Evolutionary conservation across 352 stramenopile species (phyloP).

Genomic region (Pythium guiyangense): DNA sequence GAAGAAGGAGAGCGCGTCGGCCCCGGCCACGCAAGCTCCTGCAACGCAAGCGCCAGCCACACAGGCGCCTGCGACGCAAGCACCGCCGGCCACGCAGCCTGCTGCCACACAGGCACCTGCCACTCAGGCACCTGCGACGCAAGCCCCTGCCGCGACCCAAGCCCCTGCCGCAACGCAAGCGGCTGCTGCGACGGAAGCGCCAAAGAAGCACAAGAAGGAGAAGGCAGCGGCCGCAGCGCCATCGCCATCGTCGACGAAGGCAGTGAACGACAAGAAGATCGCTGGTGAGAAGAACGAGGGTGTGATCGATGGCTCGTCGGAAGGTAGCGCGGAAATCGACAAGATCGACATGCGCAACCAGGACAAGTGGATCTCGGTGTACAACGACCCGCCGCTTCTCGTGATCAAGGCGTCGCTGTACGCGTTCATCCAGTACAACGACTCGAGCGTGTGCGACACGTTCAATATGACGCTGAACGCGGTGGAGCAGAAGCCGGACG

Average conservation of each 20-base stretch:
- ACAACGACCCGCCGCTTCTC: conserved; percentile 71
- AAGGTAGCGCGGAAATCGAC: conserved; percentile 77
- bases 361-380: conserved; percentile 77
- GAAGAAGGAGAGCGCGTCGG: conserved; percentile 25
- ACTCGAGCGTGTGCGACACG: conserved; percentile 72
- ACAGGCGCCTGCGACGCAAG: conserved; percentile 9
- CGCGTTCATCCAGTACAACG: conserved; percentile 84
- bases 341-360: conserved; percentile 78
- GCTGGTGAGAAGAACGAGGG: conserved; percentile 69
- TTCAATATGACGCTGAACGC: conserved; percentile 87
- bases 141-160: conserved; percentile 6
- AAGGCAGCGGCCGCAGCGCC: conserved; percentile 5
- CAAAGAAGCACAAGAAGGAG: conserved; percentile 34
- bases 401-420: conserved; percentile 85
- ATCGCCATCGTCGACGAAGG: conserved; percentile 6
- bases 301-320: conserved; percentile 72
- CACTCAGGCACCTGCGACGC: too few species aligned
- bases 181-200: conserved; percentile 11
- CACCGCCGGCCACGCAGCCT: conserved; percentile 7
- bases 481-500: conserved; percentile 74
- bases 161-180: conserved; percentile 7
- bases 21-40: conserved; percentile 16
- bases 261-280: conserved; percentile 62
- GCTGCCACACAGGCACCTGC: conserved; percentile 6
- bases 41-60: conserved; percentile 14